These are phyloP conservation scores for Capsicum baccatum DNA, from an alignment of 257 asterid genomes.

Conservation along the genomic window DNA sequence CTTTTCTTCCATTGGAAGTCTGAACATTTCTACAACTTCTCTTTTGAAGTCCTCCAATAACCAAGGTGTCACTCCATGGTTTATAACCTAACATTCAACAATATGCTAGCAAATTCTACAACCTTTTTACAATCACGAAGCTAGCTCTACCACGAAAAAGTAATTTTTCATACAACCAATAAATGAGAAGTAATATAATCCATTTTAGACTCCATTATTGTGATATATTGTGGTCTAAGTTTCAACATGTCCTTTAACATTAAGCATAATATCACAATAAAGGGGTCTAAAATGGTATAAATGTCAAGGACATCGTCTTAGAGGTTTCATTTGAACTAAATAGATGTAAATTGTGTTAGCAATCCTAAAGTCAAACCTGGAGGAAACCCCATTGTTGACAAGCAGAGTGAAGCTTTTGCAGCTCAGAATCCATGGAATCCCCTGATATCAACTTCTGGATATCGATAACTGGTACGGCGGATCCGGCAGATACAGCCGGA, in stretches of 20 bases:
- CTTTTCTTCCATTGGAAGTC: conserved; percentile 53
- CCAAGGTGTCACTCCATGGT: conserved; percentile 53
- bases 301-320: not conserved
- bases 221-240: not conserved
- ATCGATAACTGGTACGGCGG: conserved; percentile 43
- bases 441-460: conserved; percentile 39
- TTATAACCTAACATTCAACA: conserved; percentile 36
- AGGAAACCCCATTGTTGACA: conserved; percentile 72
- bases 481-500: conserved; percentile 10
- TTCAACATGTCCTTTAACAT: no score
- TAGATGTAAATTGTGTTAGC: not conserved
- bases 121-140: conserved; percentile 5
- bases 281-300: no score
- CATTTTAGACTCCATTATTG: not conserved
- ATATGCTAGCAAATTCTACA: not conserved
- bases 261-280: no score
- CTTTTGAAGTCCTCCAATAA: conserved; percentile 48
- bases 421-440: conserved; percentile 37
- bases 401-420: conserved; percentile 54
- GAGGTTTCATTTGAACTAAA: not conserved
- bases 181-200: not conserved
- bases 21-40: conserved; percentile 40
- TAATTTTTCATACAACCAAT: not conserved
- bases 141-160: not conserved
- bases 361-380: not conserved